A percentile compares a stretch with the other conserved stretches of the same genome.
Conservation (phyloP, 768 basidiomycete genomes). For the Dioszegia hungarica region DNA sequence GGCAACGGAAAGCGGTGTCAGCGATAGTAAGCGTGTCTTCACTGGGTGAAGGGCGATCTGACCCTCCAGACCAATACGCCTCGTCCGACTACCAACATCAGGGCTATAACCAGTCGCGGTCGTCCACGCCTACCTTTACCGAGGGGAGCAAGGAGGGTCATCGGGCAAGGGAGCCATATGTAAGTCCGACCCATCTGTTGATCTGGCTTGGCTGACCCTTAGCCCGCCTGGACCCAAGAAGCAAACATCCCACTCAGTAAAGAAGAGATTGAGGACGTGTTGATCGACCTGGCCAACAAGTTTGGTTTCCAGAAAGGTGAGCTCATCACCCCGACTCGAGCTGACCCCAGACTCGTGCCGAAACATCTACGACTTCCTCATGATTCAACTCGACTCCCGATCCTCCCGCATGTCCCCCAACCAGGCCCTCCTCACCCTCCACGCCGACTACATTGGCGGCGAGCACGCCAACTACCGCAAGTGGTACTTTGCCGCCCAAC, state of each 20-base stretch:
- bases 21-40: constrained; percentile 18
- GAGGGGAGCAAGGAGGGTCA: constrained; percentile 59
- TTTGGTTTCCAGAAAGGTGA: constrained; percentile 91
- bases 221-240: constrained; percentile 85
- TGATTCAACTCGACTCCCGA: constrained; percentile 94
- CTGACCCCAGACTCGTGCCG: constrained; percentile 45
- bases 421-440: constrained; percentile 87
- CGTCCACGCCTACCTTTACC: constrained; percentile 67
- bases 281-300: constrained; percentile 94
- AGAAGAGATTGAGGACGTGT: constrained; percentile 98
- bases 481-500: constrained; percentile 99
- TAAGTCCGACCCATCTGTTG: constrained; percentile 11
- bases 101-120: constrained; percentile 58
- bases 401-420: constrained; percentile 96
- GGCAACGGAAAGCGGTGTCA: constrained; percentile 45
- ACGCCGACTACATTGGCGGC: constrained; percentile 98
- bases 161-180: constrained; percentile 66
- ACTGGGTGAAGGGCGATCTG: constrained; percentile 2
- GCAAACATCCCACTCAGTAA: constrained; percentile 94
- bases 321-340: too few species aligned
- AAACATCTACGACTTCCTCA: constrained; percentile 83
- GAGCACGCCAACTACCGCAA: constrained; percentile 98
- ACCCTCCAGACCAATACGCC: constrained; percentile 18
- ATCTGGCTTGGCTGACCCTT: background rate
- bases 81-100: constrained; percentile 34